Evolutionary conservation across 257 asterid species (phyloP), one percentile per base, ranked within the genome.

Genomic region (Nicotiana paniculata): DNA sequence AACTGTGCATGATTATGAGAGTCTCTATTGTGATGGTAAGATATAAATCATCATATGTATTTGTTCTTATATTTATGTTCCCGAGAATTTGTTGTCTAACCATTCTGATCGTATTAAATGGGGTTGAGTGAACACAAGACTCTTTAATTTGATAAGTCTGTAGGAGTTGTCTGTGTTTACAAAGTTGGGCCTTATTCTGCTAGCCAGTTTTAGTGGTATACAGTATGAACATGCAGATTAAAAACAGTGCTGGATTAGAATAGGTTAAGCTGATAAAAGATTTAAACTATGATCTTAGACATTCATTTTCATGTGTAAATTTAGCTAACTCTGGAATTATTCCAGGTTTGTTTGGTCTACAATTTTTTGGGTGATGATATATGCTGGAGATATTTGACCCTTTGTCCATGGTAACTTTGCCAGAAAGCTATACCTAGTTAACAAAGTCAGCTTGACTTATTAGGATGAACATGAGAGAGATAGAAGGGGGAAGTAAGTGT

Each of bases 1-100:
- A 87, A 93, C 97, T 21, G 93, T 95, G 86, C 99, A 95, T 65
- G 97, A 93, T 88, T 95, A 90, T 68, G 99, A 93, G 57, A 89
- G 82, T 83, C 86, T 95, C 82, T 88, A 68, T 83, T 84, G 84
- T 81, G 84, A 89, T 77, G 99, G 99, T 95, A 92, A 89, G 21
- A 48, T 77, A 65, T 13, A 61, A 59, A 79, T 51, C 62, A 74
- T 48, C 61, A 48, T 48, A 62, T 74, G 18, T 70, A 72, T 9
- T 16, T 15, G 61, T 77, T 69, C 79, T 77, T 57, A 80, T 12
- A 26, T 48, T 46, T 11, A 48, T 76, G 65, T 57, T 15, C 62
- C 8, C 0, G 24, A 24, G 62, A 70, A 70, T 81, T 57, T 62
- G 46, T 32, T 57, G 48, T 74, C 26, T 74, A 51, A 48, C 26